Evolutionary conservation across 441 rosid genomes (phyloP).

Genomic region (Adansonia rubrostipa): DNA sequence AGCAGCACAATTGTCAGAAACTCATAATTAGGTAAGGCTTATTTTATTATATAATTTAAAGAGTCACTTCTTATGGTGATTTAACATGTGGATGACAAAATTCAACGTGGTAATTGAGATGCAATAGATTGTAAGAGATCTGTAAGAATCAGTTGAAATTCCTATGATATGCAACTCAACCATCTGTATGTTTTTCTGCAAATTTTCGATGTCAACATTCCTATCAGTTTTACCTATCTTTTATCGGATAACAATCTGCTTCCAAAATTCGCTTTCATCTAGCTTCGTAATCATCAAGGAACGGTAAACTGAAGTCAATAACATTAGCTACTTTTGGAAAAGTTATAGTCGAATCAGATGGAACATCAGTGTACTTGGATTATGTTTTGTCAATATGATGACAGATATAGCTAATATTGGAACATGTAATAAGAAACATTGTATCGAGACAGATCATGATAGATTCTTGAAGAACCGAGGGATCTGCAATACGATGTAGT

Average conservation of each 20-base stretch:
- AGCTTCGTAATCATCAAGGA: neutral
- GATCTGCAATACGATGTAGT: neutral
- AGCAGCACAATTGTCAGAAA: constrained; percentile 19
- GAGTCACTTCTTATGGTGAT: neutral
- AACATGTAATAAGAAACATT: constrained; percentile 4
- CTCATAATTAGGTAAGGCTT: neutral
- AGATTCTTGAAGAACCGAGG: neutral
- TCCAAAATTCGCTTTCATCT: neutral
- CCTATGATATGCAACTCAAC: neutral
- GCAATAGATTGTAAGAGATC: neutral
- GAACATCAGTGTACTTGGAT: neutral
- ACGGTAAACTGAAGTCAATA: too few species aligned
- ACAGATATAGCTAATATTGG: constrained; percentile 9
- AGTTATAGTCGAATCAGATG: neutral
- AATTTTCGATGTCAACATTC: neutral
- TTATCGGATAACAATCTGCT: neutral
- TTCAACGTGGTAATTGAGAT: neutral
- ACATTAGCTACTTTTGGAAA: neutral
- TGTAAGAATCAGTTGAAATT: neutral
- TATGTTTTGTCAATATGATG: neutral
- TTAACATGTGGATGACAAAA: constrained; percentile 9
- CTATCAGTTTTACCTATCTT: neutral
- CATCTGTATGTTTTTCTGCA: neutral
- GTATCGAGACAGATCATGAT: neutral
- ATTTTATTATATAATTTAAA: neutral